phyloP scores from a whole-genome alignment of 257 asterid species.

The Verbascum thapsus region DNA sequence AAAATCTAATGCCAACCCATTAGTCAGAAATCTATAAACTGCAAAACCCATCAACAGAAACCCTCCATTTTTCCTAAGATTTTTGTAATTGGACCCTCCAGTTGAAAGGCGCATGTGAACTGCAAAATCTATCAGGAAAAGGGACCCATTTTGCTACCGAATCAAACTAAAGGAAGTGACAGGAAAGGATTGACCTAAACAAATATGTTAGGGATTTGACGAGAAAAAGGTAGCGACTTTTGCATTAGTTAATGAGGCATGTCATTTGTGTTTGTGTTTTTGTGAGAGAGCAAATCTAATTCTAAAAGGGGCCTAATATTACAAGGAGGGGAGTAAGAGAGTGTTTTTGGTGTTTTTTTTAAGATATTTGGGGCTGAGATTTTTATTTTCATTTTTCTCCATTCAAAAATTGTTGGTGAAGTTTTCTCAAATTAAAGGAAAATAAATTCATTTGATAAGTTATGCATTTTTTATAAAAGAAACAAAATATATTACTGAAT shows the following conservation, averaged over 20 bases:
- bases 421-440: no score
- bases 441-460: no score
- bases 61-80: constrained; percentile 14
- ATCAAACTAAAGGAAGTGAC: constrained; percentile 20
- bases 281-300: no score
- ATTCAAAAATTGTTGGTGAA: no score
- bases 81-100: no score
- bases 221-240: constrained; percentile 7
- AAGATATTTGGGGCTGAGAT: no score
- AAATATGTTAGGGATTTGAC: constrained; percentile 3
- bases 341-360: not conserved
- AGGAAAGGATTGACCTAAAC: constrained; percentile 11
- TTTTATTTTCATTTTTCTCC: no score
- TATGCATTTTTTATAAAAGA: no score
- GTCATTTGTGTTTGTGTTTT: not conserved
- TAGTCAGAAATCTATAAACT: constrained; percentile 23
- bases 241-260: constrained; percentile 24
- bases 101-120: constrained; percentile 1
- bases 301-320: not conserved
- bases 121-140: constrained; percentile 20
- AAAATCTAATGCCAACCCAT: no score
- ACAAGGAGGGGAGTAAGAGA: constrained; percentile 20
- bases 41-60: constrained; percentile 28
- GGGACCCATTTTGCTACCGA: constrained; percentile 26
- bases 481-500: no score